Evolutionary conservation across 495 filamentous ascomycete species (phyloP).

Genomic region (Penicillium fimorum): DNA sequence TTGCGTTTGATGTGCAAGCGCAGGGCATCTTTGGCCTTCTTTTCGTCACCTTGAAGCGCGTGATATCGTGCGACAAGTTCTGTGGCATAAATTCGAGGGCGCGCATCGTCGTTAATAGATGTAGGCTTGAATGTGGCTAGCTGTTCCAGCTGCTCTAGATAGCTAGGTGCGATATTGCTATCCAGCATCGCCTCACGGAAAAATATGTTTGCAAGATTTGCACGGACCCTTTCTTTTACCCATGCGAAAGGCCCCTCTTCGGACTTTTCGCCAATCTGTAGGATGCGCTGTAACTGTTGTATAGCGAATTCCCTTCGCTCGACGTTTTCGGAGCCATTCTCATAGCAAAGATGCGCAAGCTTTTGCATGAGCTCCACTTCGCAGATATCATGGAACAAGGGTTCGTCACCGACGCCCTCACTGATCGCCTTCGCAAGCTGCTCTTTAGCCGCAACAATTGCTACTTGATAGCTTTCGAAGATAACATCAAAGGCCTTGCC

Average conservation of each 20-base stretch:
- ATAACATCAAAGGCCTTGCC: conserved; percentile 9
- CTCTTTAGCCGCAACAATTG: conserved; percentile 4
- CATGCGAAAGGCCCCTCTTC: no score
- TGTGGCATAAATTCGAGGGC: background rate
- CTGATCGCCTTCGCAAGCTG: background rate
- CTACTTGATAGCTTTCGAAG: conserved; percentile 11
- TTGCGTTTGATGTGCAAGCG: conserved; percentile 31
- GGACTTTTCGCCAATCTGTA: no score
- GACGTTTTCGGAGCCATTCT: background rate
- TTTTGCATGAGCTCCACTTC: conserved; percentile 18
- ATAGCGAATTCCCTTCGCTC: conserved; percentile 6
- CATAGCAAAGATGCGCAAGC: conserved; percentile 10
- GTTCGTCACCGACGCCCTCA: background rate
- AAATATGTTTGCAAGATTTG: conserved; percentile 1
- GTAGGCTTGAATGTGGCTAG: background rate
- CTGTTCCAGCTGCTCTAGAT: conserved; percentile 7
- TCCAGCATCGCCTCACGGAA: conserved; percentile 7
- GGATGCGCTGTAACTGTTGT: conserved; percentile 10
- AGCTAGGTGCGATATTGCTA: background rate
- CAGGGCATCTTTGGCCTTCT: conserved; percentile 27
- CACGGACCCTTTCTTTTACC: no score
- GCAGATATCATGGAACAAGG: no score
- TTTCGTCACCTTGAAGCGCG: conserved; percentile 25
- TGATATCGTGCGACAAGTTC: conserved; percentile 27
- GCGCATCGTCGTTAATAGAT: no score